Evolutionary conservation across 2,329 filamentous ascomycete genomes (phyloP).

Genomic region (Clonostachys sp.): DNA sequence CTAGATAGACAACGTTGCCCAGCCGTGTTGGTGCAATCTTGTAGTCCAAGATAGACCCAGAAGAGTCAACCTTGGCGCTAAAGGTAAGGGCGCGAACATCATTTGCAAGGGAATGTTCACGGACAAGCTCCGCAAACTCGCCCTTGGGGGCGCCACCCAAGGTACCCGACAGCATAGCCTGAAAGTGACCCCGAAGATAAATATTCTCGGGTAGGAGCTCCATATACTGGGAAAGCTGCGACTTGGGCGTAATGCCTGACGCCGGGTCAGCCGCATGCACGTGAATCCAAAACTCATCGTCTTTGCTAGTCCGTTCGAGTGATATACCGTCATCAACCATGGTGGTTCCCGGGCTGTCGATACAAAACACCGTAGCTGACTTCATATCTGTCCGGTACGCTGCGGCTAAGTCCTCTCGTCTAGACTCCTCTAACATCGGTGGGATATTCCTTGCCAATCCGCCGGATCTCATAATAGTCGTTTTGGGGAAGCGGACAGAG

Average conservation of each 20-base stretch:
- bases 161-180: conserved; percentile 45
- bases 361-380: conserved; percentile 62
- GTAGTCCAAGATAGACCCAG: conserved; percentile 48
- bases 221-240: conserved; percentile 55
- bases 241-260: conserved; percentile 58
- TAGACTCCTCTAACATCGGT: conserved; percentile 20
- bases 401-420: conserved; percentile 36
- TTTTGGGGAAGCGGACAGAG: conserved; percentile 47
- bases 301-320: conserved; percentile 50
- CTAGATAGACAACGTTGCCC: conserved; percentile 52
- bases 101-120: conserved; percentile 48
- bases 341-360: conserved; percentile 61
- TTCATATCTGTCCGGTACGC: conserved; percentile 52
- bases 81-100: conserved; percentile 55
- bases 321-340: conserved; percentile 81
- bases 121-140: conserved; percentile 32
- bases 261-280: conserved; percentile 76
- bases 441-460: conserved; percentile 27
- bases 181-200: conserved; percentile 53
- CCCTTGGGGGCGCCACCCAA: conserved; percentile 13
- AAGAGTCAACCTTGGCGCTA: conserved; percentile 49
- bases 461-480: conserved; percentile 34
- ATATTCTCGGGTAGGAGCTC: conserved; percentile 55
- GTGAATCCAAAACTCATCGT: conserved; percentile 67
- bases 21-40: conserved; percentile 49